Evolutionary conservation across 345 rosid species (phyloP).

Genomic region (Acer negundo): DNA sequence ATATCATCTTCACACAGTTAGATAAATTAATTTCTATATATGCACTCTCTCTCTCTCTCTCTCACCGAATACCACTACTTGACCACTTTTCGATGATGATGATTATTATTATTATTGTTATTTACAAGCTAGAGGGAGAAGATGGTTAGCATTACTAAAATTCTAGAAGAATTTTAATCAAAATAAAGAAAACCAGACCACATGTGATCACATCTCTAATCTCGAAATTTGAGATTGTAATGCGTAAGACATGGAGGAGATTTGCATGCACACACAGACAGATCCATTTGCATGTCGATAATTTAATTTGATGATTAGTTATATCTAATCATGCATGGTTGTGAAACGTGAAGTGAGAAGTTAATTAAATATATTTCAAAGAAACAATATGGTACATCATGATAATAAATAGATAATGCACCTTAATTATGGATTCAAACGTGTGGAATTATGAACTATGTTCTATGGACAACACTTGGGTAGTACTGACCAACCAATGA

Average conservation of each 20-base stretch:
- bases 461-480: no score
- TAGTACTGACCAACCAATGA: no score
- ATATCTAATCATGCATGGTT: neutral
- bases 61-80: neutral
- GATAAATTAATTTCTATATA: neutral
- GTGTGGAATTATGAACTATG: neutral
- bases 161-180: constrained; percentile 1
- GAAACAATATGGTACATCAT: neutral
- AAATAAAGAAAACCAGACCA: neutral
- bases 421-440: neutral
- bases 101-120: neutral
- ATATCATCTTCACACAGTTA: no score
- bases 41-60: neutral
- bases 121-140: neutral
- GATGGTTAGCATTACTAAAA: neutral
- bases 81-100: neutral
- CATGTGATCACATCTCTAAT: constrained; percentile 13
- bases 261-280: neutral
- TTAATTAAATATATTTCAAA: neutral
- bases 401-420: neutral
- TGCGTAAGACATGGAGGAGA: constrained; percentile 2
- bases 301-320: neutral
- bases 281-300: neutral
- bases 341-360: neutral
- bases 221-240: constrained; percentile 1